Evolutionary conservation across 305 asterid species (phyloP).

Genomic region (Fraxinus paxiana): DNA sequence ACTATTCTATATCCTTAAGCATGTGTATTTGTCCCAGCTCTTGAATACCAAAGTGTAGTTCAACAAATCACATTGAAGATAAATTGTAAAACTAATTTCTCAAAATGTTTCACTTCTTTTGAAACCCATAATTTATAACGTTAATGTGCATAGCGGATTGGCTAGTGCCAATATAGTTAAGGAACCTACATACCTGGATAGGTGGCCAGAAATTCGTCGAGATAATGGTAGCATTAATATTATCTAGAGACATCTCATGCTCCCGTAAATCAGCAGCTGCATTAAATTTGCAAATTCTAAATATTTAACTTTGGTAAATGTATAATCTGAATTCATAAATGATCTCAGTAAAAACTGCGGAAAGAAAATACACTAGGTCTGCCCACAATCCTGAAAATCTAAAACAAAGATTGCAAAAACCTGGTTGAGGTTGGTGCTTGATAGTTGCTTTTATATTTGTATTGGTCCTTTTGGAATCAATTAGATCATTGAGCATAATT

Average conservation of each 20-base stretch:
- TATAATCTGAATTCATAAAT: constrained; percentile 9
- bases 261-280: constrained; percentile 49
- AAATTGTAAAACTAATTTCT: neutral
- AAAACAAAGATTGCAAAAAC: constrained; percentile 29
- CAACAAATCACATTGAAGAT: neutral
- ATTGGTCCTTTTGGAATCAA: constrained; percentile 88
- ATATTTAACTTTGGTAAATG: constrained; percentile 16
- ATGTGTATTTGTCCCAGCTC: neutral
- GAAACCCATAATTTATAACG: constrained; percentile 8
- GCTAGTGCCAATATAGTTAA: constrained; percentile 15
- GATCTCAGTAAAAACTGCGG: neutral
- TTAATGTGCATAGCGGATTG: neutral
- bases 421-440: constrained; percentile 57
- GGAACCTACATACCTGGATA: constrained; percentile 63
- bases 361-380: constrained; percentile 16
- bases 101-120: neutral
- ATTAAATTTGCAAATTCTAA: constrained; percentile 24
- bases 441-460: constrained; percentile 77
- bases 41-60: neutral
- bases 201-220: constrained; percentile 98
- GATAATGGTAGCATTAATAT: constrained; percentile 74
- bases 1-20: neutral
- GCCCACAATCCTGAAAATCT: constrained; percentile 9
- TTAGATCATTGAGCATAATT: constrained; percentile 95
- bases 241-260: constrained; percentile 55